Evolutionary conservation across 2,329 filamentous ascomycete species (phyloP), one percentile per base, ranked within the genome.

Genomic region (Magnaporthales sp.): DNA sequence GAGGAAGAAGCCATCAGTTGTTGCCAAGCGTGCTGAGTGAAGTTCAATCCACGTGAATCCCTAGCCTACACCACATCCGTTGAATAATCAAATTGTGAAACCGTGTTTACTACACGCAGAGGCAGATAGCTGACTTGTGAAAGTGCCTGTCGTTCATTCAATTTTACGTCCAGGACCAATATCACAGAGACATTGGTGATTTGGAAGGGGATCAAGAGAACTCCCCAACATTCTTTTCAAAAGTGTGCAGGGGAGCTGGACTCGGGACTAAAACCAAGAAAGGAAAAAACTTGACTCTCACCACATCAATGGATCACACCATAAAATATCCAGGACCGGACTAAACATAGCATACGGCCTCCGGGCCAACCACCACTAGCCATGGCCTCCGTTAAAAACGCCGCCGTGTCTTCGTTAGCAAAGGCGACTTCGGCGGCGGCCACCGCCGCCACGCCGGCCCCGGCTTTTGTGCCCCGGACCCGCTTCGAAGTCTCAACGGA

Each of bases 401-500:
- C 64, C 29, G 64, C 54, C 54, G 63, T n/a, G 38, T 46, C 32
- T 3, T 27, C 51, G 4, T n/a, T 54, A 27, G 63, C 27, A 51
- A 31, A 51, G 22, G 60, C 46, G 4, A 10, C 56, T 19, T n/a
- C 26, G n/a, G 13, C 68, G 64, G 24, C 67, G 64, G 27, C 56
- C 56, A 60, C 24, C 1, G 56, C 11, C 56, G 56, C 26, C 3
- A 63, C 68, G 67, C 51, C 67, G 9, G 62, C 67, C 63, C n/a
- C 71, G n/a, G 58, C 76, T 72, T 96, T 98, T 79, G 77, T 89
- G 58, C 92, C 95, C 29, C 91, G 94, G 72, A 77, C 81, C 70
- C 79, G 80, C 66, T 98, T 96, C 77, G 87, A 89, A 54, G 81
- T 88, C 60, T 89, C 94, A 66, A 74, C 80, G 60, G 90, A 89